Conservation (phyloP, 108 stramenopile species). For the Mediolabrus comicus region DNA sequence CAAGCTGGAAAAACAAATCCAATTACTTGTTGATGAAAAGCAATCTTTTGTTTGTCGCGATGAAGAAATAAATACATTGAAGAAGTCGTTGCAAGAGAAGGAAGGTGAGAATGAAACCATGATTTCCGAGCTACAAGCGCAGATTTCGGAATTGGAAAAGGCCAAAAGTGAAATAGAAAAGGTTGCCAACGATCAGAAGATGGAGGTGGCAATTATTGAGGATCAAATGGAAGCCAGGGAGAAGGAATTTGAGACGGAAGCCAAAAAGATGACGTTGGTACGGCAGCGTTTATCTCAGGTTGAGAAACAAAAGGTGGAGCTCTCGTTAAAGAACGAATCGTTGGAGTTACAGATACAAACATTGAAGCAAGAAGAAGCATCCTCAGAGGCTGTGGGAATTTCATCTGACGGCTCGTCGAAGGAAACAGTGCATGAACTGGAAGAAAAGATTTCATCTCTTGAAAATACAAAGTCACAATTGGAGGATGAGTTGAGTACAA, state of each 20-base stretch:
- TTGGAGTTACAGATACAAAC: neutral
- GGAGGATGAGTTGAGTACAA: neutral
- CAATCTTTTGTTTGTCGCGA: neutral
- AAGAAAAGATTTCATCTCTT: neutral
- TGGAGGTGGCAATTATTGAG: neutral
- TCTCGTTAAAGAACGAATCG: neutral
- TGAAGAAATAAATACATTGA: neutral
- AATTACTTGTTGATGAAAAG: conserved; percentile 35
- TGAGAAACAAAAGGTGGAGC: conserved; percentile 2
- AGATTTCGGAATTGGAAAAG: neutral
- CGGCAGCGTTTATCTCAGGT: neutral
- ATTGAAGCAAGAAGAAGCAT: neutral
- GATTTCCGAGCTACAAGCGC: conserved; percentile 4
- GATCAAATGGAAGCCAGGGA: conserved; percentile 6
- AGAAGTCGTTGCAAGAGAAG: conserved; percentile 8
- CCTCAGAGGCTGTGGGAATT: neutral
- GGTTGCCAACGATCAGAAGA: neutral
- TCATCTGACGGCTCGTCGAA: neutral
- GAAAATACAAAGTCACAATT: neutral
- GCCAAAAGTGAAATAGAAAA: neutral
- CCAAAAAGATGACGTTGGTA: neutral
- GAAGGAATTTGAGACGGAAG: neutral
- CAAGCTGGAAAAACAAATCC: conserved; percentile 32
- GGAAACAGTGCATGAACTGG: neutral
- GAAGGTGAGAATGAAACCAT: neutral